Evolutionary conservation across 352 stramenopile genomes (phyloP).

Genomic region (Bremia lactucae): DNA sequence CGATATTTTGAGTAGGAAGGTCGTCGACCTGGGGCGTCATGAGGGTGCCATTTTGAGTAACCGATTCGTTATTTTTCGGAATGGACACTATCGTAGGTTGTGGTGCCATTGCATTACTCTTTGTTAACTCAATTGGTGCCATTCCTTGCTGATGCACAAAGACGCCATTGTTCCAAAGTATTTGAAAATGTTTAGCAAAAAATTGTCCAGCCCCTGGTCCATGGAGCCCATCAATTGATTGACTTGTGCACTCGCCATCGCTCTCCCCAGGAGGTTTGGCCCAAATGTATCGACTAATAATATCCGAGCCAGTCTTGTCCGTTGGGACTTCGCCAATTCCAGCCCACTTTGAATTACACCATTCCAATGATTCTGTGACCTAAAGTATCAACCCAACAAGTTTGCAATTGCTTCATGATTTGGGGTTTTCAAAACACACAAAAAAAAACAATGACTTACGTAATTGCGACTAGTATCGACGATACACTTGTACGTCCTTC

Average conservation of each 20-base stretch:
- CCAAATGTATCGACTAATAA: constrained; percentile 32
- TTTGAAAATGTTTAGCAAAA: constrained; percentile 37
- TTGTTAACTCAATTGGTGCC: constrained; percentile 6
- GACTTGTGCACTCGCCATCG: constrained; percentile 26
- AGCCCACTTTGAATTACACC: constrained; percentile 31
- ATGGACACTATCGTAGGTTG: neutral
- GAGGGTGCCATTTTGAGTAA: too few relatives aligned
- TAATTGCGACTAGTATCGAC: constrained; percentile 34
- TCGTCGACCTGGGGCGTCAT: too few relatives aligned
- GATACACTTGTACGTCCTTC: constrained; percentile 29
- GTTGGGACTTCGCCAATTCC: constrained; percentile 31
- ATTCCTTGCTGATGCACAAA: constrained; percentile 25
- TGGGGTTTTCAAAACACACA: neutral
- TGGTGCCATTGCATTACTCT: constrained; percentile 1
- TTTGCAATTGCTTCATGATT: neutral
- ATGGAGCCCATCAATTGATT: constrained; percentile 18
- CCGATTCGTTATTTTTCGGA: too few relatives aligned
- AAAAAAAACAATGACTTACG: constrained; percentile 1
- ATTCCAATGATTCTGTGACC: constrained; percentile 10
- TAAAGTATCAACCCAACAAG: neutral
- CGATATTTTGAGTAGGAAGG: too few relatives aligned
- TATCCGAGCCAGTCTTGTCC: constrained; percentile 15
- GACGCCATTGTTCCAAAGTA: constrained; percentile 46
- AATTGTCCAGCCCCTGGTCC: constrained; percentile 36
- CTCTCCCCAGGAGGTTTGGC: constrained; percentile 37